Base-by-base conservation (phyloP, 768 basidiomycete genomes). In the Hypsizygus marmoreus region DNA sequence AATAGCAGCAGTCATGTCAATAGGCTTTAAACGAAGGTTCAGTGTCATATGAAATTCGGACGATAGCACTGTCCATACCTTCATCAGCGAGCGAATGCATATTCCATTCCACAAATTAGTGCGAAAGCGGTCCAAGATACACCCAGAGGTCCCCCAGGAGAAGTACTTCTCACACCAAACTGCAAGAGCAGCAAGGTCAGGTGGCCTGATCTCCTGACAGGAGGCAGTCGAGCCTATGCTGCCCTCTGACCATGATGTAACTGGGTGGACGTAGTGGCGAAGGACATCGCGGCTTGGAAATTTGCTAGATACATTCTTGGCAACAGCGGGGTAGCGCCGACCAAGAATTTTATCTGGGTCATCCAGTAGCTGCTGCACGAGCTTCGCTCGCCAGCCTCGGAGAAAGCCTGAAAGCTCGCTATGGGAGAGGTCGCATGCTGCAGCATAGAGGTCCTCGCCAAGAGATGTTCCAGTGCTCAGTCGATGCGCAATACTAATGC, bases 131-230 rank as follows among this genome's bases (percentile, higher is more conserved):
- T 77, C 78, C 38, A 77, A 65, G 33, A 86, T 80, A 10, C 73
- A 63, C 19, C 80, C 75, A 51, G 68, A 76, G 5, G 79, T 71
- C 0, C 82, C 84, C 84, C 84, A 86, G 47, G 82, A 80, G 45
- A 86, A 85, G 52, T 75, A 79, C 32, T 72, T 65, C 58, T 84
- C 83, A 58, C 84, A 86, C 7, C 81, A 62, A 13, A 63, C 67
- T 4, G 83, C 82, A n/a, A 85, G 70, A 39, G 70, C 70, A 32
- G 67, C 68, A 1, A 82, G 63, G 29, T 53, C 42, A 19, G 47
- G 47, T 22, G 39, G 37, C 16, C 33, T 19, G 5, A 11, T 17
- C 31, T 6, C n/a, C n/a, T 23, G 33, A n/a, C 6, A 22, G 31
- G 34, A 33, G 22, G 40, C 14, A 49, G 76, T 72, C 2, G 77